Percentiles rank a stretch among this genome's conserved stretches.
These are phyloP conservation scores for Nicotiana obtusifolia DNA, from an alignment of 257 asterid species.

Conservation along the genomic window DNA sequence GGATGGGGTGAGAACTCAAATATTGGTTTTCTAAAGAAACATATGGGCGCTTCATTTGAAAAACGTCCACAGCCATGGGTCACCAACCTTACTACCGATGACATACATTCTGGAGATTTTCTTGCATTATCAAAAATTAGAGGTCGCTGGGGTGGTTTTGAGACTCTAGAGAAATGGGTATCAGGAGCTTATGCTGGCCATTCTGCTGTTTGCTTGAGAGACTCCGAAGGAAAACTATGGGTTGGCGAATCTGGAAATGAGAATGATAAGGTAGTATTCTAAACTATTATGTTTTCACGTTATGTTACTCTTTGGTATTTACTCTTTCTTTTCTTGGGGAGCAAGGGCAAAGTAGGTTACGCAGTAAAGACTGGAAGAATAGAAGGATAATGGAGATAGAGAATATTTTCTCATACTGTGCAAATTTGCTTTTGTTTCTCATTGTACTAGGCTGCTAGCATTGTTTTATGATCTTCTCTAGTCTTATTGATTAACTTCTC, in stretches of 20 bases:
- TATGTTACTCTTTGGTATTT: neutral
- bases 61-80: conserved; percentile 82
- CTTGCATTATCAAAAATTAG: conserved; percentile 73
- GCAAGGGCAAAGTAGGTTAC: neutral
- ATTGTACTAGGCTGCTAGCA: neutral
- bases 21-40: conserved; percentile 69
- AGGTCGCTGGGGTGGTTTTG: conserved; percentile 93
- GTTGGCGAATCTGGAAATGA: conserved; percentile 94
- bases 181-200: conserved; percentile 90
- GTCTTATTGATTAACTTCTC: neutral
- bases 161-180: conserved; percentile 92
- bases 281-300: neutral
- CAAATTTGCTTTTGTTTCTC: neutral
- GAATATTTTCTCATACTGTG: neutral
- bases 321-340: neutral
- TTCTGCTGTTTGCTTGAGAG: conserved; percentile 78
- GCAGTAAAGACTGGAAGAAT: neutral
- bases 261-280: conserved; percentile 54
- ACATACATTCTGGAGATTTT: conserved; percentile 82
- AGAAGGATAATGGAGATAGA: neutral
- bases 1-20: conserved; percentile 80
- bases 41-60: conserved; percentile 76
- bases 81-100: conserved; percentile 47
- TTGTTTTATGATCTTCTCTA: neutral
- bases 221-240: conserved; percentile 74